Base-by-base conservation (phyloP, 2,329 filamentous ascomycete genomes). In the Tolypocladium album region DNA sequence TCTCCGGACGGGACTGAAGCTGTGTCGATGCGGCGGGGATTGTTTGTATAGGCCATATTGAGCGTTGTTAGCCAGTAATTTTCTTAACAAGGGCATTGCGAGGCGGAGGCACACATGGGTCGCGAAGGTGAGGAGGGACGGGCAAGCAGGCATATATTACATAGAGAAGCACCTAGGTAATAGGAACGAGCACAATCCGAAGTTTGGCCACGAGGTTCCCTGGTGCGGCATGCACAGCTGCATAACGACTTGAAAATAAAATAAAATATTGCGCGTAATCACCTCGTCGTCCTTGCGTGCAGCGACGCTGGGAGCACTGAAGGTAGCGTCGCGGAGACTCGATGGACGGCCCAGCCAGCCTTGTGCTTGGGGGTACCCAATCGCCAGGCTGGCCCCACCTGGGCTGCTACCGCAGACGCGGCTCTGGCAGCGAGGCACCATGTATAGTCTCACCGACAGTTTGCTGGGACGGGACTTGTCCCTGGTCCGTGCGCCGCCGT, bases 1-100 rank as follows among this genome's bases (percentile, higher is more conserved):
- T 6, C 12, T 36, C 20, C 2, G n/a, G 20, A 55, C 5, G 50
- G 31, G 31, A 15, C 31, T 38, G 31, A 55, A 38, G 31, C 5
- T 55, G 36, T 27, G 47, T 45, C 17, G 40, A 27, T 8, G 22
- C 34, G 45, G 59, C 40, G 22, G 60, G 61, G 57, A 56, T 55
- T 58, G 59, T 64, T 62, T 64, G 61, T 60, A 64, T 65, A 65
- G 63, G 61, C 59, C 64, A 65, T 64, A 59, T 66, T 60, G 59
- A 61, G 62, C 62, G 57, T 62, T 60, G 57, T 38, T 43, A 58
- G 57, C 34, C 42, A 58, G 47, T 61, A 31, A 20, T 12, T 43
- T 57, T 43, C 36, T 57, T 56, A 8, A 57, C 38, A 40, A 45
- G 31, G 55, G 55, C 55, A 57, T 43, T 43, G 24, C 15, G 36